Conservation (phyloP, 768 basidiomycete species). For the Naganishia vaughanmartiniae region DNA sequence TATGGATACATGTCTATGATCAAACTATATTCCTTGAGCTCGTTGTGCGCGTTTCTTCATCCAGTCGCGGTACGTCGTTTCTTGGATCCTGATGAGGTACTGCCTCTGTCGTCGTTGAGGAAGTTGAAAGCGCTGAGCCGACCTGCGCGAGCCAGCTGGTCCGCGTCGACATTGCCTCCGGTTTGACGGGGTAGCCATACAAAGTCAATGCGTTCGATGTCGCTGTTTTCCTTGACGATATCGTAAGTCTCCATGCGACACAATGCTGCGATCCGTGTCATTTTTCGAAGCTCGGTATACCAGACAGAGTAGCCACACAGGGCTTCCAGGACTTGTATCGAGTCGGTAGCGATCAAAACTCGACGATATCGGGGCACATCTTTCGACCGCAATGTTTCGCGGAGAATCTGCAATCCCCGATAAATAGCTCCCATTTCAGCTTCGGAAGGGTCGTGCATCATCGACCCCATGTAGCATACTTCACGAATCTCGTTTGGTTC, state of each 20-base stretch:
- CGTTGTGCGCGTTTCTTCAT: neutral
- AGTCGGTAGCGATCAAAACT: conserved; percentile 8
- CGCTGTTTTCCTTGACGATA: neutral
- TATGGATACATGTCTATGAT: neutral
- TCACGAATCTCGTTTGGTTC: neutral
- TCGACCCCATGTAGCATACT: conserved; percentile 21
- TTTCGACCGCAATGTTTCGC: neutral
- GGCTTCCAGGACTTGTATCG: conserved; percentile 2
- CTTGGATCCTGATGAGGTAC: neutral
- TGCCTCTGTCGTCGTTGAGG: neutral
- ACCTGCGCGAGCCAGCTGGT: conserved; percentile 5
- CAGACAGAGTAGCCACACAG: neutral
- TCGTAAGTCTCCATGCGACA: conserved; percentile 15
- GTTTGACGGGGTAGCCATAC: conserved; percentile 6
- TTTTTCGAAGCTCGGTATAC: conserved; percentile 3
- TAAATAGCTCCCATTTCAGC: conserved; percentile 17
- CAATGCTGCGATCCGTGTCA: neutral
- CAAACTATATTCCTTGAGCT: neutral
- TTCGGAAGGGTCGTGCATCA: conserved; percentile 17
- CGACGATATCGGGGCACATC: conserved; percentile 1
- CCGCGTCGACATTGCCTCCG: neutral
- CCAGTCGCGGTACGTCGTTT: neutral
- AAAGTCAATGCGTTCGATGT: conserved; percentile 13
- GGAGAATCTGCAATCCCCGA: conserved; percentile 16
- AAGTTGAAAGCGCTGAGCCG: neutral